Conservation (phyloP, 495 filamentous ascomycete genomes). For the Trichoderma virens region DNA sequence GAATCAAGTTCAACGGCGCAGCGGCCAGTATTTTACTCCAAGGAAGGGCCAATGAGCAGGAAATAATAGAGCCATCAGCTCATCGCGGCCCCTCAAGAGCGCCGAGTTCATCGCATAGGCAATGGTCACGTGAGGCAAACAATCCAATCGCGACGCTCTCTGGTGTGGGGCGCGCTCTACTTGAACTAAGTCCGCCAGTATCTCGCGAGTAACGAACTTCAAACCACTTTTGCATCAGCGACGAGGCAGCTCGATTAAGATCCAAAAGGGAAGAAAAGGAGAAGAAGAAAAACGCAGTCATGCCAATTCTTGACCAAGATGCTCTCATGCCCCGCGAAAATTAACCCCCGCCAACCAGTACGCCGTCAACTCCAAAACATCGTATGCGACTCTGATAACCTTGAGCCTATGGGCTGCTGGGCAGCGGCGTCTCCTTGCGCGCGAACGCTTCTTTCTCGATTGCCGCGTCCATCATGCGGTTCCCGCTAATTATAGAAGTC, state of each 20-base stretch:
- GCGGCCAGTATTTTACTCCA: background rate
- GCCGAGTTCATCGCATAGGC: background rate
- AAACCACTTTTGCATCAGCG: background rate
- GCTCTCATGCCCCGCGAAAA: background rate
- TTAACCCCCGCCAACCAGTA: background rate
- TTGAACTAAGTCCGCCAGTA: background rate
- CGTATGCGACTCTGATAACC: background rate
- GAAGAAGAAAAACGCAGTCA: background rate
- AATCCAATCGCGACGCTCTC: conserved; percentile 3
- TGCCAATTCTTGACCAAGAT: background rate
- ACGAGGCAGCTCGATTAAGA: background rate
- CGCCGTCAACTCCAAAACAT: background rate
- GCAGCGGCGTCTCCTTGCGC: conserved; percentile 21
- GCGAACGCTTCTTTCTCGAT: conserved; percentile 67
- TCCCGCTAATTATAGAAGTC: conserved; percentile 83
- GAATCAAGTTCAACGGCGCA: background rate
- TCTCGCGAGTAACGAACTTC: background rate
- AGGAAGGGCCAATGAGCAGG: conserved; percentile 9
- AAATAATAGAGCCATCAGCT: conserved; percentile 6
- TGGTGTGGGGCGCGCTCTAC: conserved; percentile 6
- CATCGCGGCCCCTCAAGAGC: conserved; percentile 4
- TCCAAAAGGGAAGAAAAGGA: background rate
- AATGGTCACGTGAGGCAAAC: background rate
- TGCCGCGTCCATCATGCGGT: conserved; percentile 80
- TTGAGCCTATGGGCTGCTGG: background rate